A percentile compares a stretch with the other conserved stretches of the same genome.
phyloP scores from a whole-genome alignment of 2,329 filamentous ascomycete genomes.

The Fusarium praegraminearum region DNA sequence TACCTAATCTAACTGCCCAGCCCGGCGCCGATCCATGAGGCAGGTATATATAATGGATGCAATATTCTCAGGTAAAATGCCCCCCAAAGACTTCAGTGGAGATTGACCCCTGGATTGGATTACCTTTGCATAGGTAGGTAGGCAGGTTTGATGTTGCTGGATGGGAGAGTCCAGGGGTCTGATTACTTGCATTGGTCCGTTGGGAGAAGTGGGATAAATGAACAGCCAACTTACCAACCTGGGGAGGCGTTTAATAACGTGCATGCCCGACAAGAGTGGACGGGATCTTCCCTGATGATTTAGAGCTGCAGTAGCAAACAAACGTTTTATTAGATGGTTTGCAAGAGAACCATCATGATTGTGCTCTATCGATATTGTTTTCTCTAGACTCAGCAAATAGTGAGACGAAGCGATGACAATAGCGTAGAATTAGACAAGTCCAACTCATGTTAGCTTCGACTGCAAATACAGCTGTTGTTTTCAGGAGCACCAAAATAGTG shows the following conservation, averaged over 20 bases:
- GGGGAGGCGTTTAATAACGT: constrained; percentile 14
- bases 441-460: constrained; percentile 23
- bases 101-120: constrained; percentile 26
- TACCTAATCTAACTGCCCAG: not conserved
- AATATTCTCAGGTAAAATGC: constrained; percentile 38
- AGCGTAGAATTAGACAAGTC: not conserved
- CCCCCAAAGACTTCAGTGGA: constrained; percentile 29
- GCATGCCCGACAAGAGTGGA: constrained; percentile 17
- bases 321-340: not conserved
- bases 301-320: constrained; percentile 1
- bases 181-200: constrained; percentile 30
- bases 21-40: constrained; percentile 20
- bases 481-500: not conserved
- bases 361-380: not conserved
- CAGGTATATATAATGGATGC: not conserved
- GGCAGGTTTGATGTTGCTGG: constrained; percentile 7
- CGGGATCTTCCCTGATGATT: not conserved
- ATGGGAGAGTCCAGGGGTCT: constrained; percentile 2
- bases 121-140: constrained; percentile 7
- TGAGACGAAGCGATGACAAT: not conserved
- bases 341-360: not conserved
- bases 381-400: not conserved
- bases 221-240: constrained; percentile 4
- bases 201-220: not conserved
- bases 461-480: not conserved